Evolutionary conservation across 2,329 filamentous ascomycete genomes (phyloP).

Genomic region (Fusarium xyrophilum): DNA sequence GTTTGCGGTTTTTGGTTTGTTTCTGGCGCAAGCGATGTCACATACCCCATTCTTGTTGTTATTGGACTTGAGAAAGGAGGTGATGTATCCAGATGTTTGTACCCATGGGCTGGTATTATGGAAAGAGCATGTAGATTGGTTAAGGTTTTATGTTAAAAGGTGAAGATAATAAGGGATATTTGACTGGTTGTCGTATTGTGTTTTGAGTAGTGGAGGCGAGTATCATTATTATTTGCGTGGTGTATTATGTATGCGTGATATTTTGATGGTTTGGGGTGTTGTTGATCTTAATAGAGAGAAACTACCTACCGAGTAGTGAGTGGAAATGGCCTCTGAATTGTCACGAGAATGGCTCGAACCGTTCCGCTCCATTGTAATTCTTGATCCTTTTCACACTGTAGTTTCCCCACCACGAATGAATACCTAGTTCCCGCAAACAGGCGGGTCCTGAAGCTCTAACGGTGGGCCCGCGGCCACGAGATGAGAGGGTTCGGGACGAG

Average conservation of each 20-base stretch:
- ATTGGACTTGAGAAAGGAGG: conserved; percentile 14
- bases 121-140: conserved; percentile 11
- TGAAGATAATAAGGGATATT: neutral
- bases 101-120: conserved; percentile 3
- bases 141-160: neutral
- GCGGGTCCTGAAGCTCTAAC: conserved; percentile 8
- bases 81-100: conserved; percentile 23
- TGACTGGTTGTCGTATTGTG: neutral
- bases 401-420: conserved; percentile 16
- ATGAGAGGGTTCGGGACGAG: conserved; percentile 31
- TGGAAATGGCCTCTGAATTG: neutral
- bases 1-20: conserved; percentile 1
- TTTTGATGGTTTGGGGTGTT: neutral
- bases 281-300: neutral
- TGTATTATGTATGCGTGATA: neutral
- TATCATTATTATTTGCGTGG: neutral
- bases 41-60: conserved; percentile 25
- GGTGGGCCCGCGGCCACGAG: conserved; percentile 6
- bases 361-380: neutral
- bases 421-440: conserved; percentile 20
- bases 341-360: neutral
- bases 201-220: neutral
- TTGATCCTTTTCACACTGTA: conserved; percentile 12
- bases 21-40: conserved; percentile 1
- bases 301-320: neutral